Conservation (phyloP, 1,139 yeast species). For the Blastobotrys arbuscula region DNA sequence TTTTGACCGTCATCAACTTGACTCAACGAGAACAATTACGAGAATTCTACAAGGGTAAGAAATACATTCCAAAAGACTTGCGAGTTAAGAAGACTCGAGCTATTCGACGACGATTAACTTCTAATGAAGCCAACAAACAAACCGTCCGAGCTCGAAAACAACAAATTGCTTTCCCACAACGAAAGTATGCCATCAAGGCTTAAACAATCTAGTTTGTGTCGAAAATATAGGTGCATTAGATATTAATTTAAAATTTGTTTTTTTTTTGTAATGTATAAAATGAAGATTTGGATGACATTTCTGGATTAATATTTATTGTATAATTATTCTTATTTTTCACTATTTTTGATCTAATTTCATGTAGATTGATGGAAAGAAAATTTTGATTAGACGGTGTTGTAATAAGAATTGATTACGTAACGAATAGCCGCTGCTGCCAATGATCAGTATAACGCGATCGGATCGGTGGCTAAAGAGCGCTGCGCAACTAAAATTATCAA, state of each 20-base stretch:
- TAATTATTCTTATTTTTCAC: no score
- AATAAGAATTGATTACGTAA: no score
- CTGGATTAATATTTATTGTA: neutral
- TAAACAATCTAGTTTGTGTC: slow-evolving; percentile 43
- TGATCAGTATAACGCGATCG: no score
- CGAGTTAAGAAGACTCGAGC: slow-evolving; percentile 99
- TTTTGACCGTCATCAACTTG: slow-evolving; percentile 92
- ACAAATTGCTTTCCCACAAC: slow-evolving; percentile 94
- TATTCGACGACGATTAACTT: slow-evolving; percentile 93
- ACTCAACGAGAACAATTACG: slow-evolving; percentile 95
- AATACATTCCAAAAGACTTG: slow-evolving; percentile 96
- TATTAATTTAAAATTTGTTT: neutral
- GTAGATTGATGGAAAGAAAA: no score
- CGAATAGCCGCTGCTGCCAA: no score
- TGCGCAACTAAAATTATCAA: no score
- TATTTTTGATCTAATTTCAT: no score
- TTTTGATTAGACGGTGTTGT: no score
- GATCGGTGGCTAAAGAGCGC: no score
- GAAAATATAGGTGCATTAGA: neutral
- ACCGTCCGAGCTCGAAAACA: slow-evolving; percentile 91
- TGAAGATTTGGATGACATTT: neutral
- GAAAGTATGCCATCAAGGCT: slow-evolving; percentile 98
- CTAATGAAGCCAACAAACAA: slow-evolving; percentile 72
- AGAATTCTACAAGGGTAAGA: slow-evolving; percentile 91
- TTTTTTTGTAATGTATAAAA: neutral